These are phyloP conservation scores for Pontederia crassipes DNA, from an alignment of 176 grass and related monocot genomes.

Conservation along the genomic window DNA sequence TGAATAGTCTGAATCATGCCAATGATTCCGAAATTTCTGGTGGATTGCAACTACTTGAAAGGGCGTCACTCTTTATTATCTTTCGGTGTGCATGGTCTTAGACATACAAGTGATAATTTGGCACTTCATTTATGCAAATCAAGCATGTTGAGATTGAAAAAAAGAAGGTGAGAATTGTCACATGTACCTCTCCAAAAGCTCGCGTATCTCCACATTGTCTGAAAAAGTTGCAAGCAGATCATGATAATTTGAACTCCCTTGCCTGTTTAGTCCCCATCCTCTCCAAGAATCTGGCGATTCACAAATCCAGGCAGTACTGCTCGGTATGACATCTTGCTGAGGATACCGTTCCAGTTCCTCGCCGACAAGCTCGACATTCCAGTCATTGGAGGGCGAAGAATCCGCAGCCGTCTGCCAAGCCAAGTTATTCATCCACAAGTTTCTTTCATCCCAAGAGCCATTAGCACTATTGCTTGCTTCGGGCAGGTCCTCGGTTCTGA, in stretches of 20 bases:
- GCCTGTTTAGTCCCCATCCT: constrained; percentile 35
- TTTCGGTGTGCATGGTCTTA: not conserved
- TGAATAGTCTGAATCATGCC: not conserved
- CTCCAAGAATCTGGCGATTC: constrained; percentile 75
- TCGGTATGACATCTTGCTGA: constrained; percentile 9
- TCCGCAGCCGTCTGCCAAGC: constrained; percentile 67
- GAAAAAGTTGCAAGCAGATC: constrained; percentile 30
- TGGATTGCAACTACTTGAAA: not conserved
- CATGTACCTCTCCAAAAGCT: constrained; percentile 77
- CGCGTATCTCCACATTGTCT: constrained; percentile 66
- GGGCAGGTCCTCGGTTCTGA: constrained; percentile 35
- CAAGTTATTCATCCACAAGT: constrained; percentile 61
- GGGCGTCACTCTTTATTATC: not conserved
- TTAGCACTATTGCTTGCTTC: constrained; percentile 58
- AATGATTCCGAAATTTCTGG: not conserved
- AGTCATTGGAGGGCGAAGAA: constrained; percentile 50
- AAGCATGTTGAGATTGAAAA: no score
- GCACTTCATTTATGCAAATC: no score
- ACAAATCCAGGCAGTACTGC: constrained; percentile 50
- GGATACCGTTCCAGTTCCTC: constrained; percentile 52
- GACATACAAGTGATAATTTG: no score
- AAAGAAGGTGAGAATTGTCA: no score
- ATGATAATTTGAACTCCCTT: constrained; percentile 12
- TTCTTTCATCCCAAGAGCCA: constrained; percentile 85
- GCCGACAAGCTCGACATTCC: constrained; percentile 38